Evolutionary conservation across 2,329 filamentous ascomycete species (phyloP).

Genomic region (Clarireedia homoeocarpa): DNA sequence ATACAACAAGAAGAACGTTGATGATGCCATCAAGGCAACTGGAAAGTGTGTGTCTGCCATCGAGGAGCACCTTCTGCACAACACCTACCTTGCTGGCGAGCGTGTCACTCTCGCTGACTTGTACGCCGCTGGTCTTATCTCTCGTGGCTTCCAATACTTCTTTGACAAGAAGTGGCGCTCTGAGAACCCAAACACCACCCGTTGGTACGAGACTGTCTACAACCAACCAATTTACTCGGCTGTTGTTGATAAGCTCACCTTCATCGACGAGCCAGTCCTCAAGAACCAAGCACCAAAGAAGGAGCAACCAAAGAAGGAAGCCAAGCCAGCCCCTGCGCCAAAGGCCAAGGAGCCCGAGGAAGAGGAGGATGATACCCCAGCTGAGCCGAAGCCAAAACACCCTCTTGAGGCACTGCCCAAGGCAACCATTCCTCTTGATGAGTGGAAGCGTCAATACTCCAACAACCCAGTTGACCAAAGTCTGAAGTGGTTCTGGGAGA

Average conservation of each 20-base stretch:
- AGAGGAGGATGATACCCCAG: constrained; percentile 50
- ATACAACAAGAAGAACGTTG: constrained; percentile 98
- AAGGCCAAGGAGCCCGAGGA: constrained; percentile 47
- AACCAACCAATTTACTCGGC: constrained; percentile 88
- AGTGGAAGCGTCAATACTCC: constrained; percentile 99
- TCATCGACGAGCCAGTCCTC: constrained; percentile 67
- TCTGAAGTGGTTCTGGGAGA: constrained; percentile 98
- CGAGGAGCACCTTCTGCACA: constrained; percentile 81
- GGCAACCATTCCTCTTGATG: constrained; percentile 77
- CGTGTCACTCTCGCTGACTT: constrained; percentile 94
- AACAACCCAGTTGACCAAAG: constrained; percentile 83
- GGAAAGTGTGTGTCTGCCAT: constrained; percentile 62
- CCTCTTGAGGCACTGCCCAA: constrained; percentile 78
- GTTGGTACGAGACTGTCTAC: constrained; percentile 92
- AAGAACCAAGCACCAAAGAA: constrained; percentile 71
- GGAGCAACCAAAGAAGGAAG: constrained; percentile 60
- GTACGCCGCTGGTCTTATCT: constrained; percentile 70
- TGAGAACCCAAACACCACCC: constrained; percentile 75
- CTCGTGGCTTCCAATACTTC: constrained; percentile 87
- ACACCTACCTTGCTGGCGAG: constrained; percentile 97
- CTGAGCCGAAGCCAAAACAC: constrained; percentile 90
- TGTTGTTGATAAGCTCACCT: constrained; percentile 65
- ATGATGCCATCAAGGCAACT: constrained; percentile 65
- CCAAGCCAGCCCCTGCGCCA: constrained; percentile 41
- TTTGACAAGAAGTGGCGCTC: constrained; percentile 85